These are phyloP conservation scores for Penicillium mononematosum DNA, from an alignment of 495 filamentous ascomycete genomes.

Conservation along the genomic window DNA sequence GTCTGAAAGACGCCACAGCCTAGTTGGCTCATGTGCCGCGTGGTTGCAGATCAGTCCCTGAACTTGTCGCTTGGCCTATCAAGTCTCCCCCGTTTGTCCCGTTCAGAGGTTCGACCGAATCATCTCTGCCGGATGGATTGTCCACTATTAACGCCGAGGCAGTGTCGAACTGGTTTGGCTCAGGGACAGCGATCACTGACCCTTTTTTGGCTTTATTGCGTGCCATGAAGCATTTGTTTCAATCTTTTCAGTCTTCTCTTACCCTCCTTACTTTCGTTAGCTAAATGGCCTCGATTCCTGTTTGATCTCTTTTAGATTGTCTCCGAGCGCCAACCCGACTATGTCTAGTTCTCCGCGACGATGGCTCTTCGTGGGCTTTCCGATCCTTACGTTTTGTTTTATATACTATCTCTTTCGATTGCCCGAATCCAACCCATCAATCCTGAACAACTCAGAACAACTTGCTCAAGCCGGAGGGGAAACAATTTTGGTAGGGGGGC, in stretches of 20 bases:
- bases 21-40: constrained; percentile 32
- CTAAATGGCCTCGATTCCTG: constrained; percentile 6
- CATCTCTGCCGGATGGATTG: constrained; percentile 25
- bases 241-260: not conserved
- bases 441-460: constrained; percentile 9
- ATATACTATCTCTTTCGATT: constrained; percentile 22
- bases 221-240: constrained; percentile 15
- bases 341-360: constrained; percentile 32
- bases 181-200: constrained; percentile 15
- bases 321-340: constrained; percentile 9
- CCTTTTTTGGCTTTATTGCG: constrained; percentile 13
- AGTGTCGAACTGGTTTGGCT: constrained; percentile 15
- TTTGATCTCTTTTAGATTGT: constrained; percentile 7
- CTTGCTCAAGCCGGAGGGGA: constrained; percentile 11
- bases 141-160: constrained; percentile 10
- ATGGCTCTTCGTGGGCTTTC: constrained; percentile 30
- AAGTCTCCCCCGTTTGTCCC: constrained; percentile 11
- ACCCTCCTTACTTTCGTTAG: constrained; percentile 13
- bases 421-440: constrained; percentile 13
- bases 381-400: constrained; percentile 24
- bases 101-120: constrained; percentile 13
- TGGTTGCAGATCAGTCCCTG: constrained; percentile 28
- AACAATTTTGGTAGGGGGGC: constrained; percentile 14
- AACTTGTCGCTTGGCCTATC: constrained; percentile 23
- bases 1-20: constrained; percentile 17